Base-by-base conservation (phyloP, 495 filamentous ascomycete genomes). In the Barbatosphaeria neglecta region DNA sequence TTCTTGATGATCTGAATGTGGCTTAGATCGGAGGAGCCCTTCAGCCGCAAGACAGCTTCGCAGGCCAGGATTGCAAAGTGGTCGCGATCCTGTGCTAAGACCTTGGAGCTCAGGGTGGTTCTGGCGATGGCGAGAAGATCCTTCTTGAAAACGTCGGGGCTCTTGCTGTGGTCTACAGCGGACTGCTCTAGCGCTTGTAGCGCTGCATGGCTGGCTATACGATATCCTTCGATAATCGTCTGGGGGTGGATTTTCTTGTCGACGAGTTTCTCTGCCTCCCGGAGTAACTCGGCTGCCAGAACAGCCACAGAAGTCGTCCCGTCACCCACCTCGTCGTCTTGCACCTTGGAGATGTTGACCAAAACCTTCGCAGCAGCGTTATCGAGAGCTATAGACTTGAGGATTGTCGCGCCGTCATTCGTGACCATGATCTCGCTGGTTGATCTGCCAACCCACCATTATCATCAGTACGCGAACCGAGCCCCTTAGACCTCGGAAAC, bases 1-100 rank as follows among this genome's bases (percentile, higher is more conserved):
- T 98, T 98, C 75, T 98, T 98, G 72, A 98, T 97, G 54, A 98
- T 86, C 67, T 98, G 92, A 51, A 98, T 97, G 64, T 97, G 92
- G 55, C 87, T 95, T 42, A 98, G 76, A 63, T 98, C 94, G 37
- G 87, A 85, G 7, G 88, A 95, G 16, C 87, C 87, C 70, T 87
- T 84, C 61, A 98, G 72, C 46, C 93, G 77, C 20, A 98, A 67
- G 15, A 98, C 84, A 18, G 93, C 92, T 60, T 97, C 92, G 45
- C 82, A 83, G n/a, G 92, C 90, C 11, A 98, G 75, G 58, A 81
- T 77, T 39, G 92, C 80, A 58, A 98, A 98, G 62, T 96, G 86
- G 47, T 90, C 81, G 41, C 88, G 76, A 64, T 98, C 93, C 64
- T 98, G 92, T 28, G 86, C 81, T 27, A 98, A 77, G 20, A 98